Conservation (phyloP, 2,329 filamentous ascomycete species). For the Fusarium cyanostomum region DNA sequence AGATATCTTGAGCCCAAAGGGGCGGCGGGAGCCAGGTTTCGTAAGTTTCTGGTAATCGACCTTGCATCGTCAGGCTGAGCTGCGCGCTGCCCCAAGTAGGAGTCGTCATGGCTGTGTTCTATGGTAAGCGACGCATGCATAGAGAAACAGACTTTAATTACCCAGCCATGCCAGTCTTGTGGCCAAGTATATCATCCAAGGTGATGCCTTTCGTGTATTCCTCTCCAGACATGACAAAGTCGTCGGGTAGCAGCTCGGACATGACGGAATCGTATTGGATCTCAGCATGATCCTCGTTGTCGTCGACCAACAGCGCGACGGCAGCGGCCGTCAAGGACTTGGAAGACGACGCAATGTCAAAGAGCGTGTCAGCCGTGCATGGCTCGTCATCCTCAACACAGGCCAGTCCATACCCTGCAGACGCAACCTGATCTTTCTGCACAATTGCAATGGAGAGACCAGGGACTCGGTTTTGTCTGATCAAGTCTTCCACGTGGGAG, state of each 20-base stretch:
- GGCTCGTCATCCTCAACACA: not conserved
- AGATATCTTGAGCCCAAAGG: not conserved
- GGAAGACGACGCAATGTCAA: constrained; percentile 17
- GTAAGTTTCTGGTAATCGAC: constrained; percentile 7
- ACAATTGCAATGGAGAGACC: constrained; percentile 6
- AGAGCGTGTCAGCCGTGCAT: constrained; percentile 13
- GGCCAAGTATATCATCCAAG: constrained; percentile 12
- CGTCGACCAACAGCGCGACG: not conserved
- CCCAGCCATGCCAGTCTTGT: constrained; percentile 13
- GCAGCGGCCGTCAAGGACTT: constrained; percentile 5
- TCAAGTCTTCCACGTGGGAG: not conserved
- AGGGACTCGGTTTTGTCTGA: not conserved
- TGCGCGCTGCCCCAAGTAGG: constrained; percentile 8
- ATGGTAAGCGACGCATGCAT: rapidly evolving
- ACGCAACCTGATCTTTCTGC: not conserved
- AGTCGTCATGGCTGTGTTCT: not conserved
- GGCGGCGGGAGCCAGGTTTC: constrained; percentile 4
- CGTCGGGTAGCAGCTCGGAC: constrained; percentile 5
- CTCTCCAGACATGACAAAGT: constrained; percentile 7
- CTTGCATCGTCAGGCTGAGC: not conserved
- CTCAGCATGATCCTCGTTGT: not conserved
- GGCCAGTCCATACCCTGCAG: not conserved
- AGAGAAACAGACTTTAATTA: rapidly evolving
- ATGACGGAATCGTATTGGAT: not conserved
- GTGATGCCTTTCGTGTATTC: not conserved